Evolutionary conservation across 148 eudicot genomes (phyloP), one percentile per base, ranked within the genome.

Genomic region (Fallopia convolvulus): DNA sequence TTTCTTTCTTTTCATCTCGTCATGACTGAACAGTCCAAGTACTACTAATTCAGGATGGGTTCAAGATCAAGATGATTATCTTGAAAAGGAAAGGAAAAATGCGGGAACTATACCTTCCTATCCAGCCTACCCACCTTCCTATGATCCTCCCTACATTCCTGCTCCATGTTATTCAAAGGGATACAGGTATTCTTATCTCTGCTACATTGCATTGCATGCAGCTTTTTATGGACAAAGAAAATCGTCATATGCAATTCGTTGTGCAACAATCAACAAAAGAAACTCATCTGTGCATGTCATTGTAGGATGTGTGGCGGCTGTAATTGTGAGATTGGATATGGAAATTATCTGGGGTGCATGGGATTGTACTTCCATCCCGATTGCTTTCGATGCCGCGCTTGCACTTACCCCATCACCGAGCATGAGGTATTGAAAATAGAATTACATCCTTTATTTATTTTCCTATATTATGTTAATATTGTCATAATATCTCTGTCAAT

Each of bases 301-400:
- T 83, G 84, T 89, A 91, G 99, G 84, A 65, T 87, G 75, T 95
- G 99, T 70, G 87, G 86, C 75, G 94, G 99, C 65, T 95, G 99
- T 81, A 88, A 92, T 52, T 85, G 79, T n/a, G 94, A 91, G 74
- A 93, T 95, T 81, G 93, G 91, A 8, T 77, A 79, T 82, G 97
- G 97, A 6, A 92, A 87, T 79, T 95, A 92, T 81, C 85, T 95
- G 74, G 99, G 94, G 80, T 95, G 97, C 90, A 91, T 92, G 97
- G 99, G 97, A 21, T 82, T 86, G 5, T 90, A 85, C 75, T 95
- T 88, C 71, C 99, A 95, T 81, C 97, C 99, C 17, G 88, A 89
- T 77, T 95, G 99, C 84, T 95, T 95, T 75, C 58, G 94, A 78
- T 95, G 99, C 81, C 90, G 81, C 78, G 87, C 90, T 58, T 95